Evolutionary conservation across 2,329 filamentous ascomycete species (phyloP), one percentile per base, ranked within the genome.

Genomic region (Cryoendolithus antarcticus): DNA sequence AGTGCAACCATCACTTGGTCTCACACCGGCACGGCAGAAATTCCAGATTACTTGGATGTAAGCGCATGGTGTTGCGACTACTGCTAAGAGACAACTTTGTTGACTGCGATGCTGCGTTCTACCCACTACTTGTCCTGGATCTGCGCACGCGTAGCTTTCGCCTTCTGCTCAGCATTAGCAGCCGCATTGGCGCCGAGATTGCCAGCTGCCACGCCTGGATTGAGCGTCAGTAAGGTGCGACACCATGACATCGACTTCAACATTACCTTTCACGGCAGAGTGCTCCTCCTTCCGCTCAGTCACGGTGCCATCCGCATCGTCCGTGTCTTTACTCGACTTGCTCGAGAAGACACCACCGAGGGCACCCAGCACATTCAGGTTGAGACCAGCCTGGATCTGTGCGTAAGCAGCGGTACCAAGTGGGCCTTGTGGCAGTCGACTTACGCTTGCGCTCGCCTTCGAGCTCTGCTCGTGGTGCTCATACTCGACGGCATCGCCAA

Each of bases 331-430:
- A 38, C 48, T 53, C 9, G 49, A 52, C 45, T 57, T 59, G 40
- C 53, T 45, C 3, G 50, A 53, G 44, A 61, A 60, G 10, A 51
- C 51, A 30, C 58, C 58, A 19, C 52, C 45, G 30, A 61, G 31
- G 5, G 57, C 58, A 34, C 53, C 58, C 42, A 59, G 58, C 39
- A 61, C 44, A 46, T 61, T 60, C 11, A 61, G 48, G 35, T 61
- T 61, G 13, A 61, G 43, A 11, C 57, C 57, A 27, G 55, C 56
- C 58, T 60, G 30, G n/a, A 27, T 15, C 35, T 13, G 32, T 19
- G 35, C 28, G 27, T n/a, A n/a, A 36, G 37, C 4, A 27, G 24
- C n/a, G 32, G 6, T 12, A 34, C 35, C 19, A 34, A 34, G 35
- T 11, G 31, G 21, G 19, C 31, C 28, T 11, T 11, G 11, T 32